Evolutionary conservation across 495 filamentous ascomycete species (phyloP).

Genomic region (Umbilicaria muhlenbergii): DNA sequence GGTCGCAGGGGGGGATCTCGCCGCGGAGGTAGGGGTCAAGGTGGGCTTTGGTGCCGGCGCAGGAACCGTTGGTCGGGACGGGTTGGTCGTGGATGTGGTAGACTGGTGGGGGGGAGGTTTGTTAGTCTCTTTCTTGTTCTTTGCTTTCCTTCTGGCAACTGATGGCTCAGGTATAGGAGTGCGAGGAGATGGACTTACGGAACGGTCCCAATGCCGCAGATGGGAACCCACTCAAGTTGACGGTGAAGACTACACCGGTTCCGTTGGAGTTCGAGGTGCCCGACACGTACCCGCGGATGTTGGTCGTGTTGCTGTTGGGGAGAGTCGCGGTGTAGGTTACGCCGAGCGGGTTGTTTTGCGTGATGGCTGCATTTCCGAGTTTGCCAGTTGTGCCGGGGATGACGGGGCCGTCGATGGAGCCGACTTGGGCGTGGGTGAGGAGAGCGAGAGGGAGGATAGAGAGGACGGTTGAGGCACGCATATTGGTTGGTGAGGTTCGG

Average conservation of each 20-base stretch:
- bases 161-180: neutral
- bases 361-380: constrained; percentile 37
- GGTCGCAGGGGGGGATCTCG: constrained; percentile 49
- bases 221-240: constrained; percentile 53
- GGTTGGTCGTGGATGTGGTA: constrained; percentile 74
- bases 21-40: constrained; percentile 51
- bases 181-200: constrained; percentile 32
- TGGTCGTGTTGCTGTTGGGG: constrained; percentile 34
- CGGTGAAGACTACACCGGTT: constrained; percentile 43
- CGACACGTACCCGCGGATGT: constrained; percentile 43
- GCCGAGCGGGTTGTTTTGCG: constrained; percentile 46
- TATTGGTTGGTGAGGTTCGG: no score
- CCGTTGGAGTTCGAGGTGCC: constrained; percentile 39
- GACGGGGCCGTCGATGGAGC: constrained; percentile 16
- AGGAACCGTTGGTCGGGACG: constrained; percentile 63
- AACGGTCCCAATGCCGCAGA: constrained; percentile 45
- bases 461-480: constrained; percentile 14
- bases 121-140: constrained; percentile 4
- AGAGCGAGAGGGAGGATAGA: constrained; percentile 24
- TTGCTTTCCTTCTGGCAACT: neutral
- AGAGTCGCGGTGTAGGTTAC: constrained; percentile 43
- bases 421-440: constrained; percentile 26
- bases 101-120: constrained; percentile 24
- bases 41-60: constrained; percentile 53
- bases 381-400: constrained; percentile 14